Evolutionary conservation across 2,329 filamentous ascomycete genomes (phyloP), one percentile per base, ranked within the genome.

Genomic region (Fusarium palustre): DNA sequence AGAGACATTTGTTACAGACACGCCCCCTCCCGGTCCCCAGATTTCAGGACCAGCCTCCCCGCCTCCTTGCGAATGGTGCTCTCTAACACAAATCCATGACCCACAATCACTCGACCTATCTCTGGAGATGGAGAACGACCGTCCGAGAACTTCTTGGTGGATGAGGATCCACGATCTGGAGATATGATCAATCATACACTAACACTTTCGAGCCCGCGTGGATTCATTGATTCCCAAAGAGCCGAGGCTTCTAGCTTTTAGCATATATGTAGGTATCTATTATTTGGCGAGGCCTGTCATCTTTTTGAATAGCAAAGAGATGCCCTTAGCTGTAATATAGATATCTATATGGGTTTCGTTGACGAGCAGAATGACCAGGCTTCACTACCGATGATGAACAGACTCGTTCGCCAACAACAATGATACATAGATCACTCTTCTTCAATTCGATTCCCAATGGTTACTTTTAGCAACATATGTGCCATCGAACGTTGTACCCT

Each of bases 11-110:
- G 42, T 48, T 59, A 69, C 66, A 65, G n/a, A 48, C 64, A 69
- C 72, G 48, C 72, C 66, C 58, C 59, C 59, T 36, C 6, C 6
- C 45, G 31, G 56, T 55, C 72, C 66, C 72, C 72, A 74, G 72
- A 74, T 74, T 74, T 74, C 72, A 74, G 72, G 72, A 70, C 62
- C 55, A 57, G 55, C 62, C 39, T 65, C 70, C 55, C 66, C 72
- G 48, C 64, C 57, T 54, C 25, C 60, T 43, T 28, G 48, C 58
- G 43, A 36, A 55, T 49, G 62, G 56, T 64, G 46, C 58, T 64
- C 59, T 58, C 42, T 52, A 45, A 45, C 41, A 52, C 34, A 5
- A 25, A 20, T 38, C 25, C 48, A 34, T 50, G 24, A 5, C n/a
- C n/a, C 25, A 15, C 48, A 39, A 16, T 50, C 33, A 18, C 24